A percentile compares a stretch with the other conserved stretches of the same genome.
Conservation (phyloP, 495 filamentous ascomycete genomes). For the Neurospora tetrasperma region DNA sequence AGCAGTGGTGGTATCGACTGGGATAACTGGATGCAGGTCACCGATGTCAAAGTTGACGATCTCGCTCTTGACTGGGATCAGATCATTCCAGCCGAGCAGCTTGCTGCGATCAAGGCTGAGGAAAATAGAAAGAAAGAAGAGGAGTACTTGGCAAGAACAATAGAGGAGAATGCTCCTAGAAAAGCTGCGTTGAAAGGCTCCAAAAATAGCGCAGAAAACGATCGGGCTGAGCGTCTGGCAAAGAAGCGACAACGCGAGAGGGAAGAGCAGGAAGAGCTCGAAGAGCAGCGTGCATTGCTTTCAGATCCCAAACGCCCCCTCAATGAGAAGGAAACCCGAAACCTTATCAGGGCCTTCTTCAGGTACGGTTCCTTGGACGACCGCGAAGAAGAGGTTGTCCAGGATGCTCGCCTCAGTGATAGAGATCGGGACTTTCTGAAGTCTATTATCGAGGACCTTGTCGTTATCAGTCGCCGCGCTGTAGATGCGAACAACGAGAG, state of each 20-base stretch:
- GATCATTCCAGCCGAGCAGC: slow-evolving; percentile 89
- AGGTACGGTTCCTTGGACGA: slow-evolving; percentile 83
- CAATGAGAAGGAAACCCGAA: slow-evolving; percentile 80
- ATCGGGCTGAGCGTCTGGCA: slow-evolving; percentile 77
- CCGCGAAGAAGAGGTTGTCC: slow-evolving; percentile 71
- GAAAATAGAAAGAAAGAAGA: slow-evolving; percentile 78
- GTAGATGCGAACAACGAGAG: slow-evolving; percentile 60
- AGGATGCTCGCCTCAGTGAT: slow-evolving; percentile 69
- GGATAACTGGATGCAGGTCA: slow-evolving; percentile 91
- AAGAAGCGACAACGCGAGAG: slow-evolving; percentile 84
- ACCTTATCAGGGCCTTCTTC: slow-evolving; percentile 77
- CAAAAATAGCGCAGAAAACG: slow-evolving; percentile 54
- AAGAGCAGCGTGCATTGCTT: slow-evolving; percentile 46
- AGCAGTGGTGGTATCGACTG: slow-evolving; percentile 74
- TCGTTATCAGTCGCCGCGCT: slow-evolving; percentile 47
- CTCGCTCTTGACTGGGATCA: slow-evolving; percentile 81
- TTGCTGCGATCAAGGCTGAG: slow-evolving; percentile 78
- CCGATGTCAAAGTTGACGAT: slow-evolving; percentile 87
- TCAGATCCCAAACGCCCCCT: slow-evolving; percentile 77
- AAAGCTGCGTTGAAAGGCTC: slow-evolving; percentile 50
- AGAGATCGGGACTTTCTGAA: slow-evolving; percentile 71
- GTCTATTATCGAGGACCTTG: slow-evolving; percentile 44
- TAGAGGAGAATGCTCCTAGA: slow-evolving; percentile 78
- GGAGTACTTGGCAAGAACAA: slow-evolving; percentile 66
- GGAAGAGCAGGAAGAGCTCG: slow-evolving; percentile 49